Evolutionary conservation across 371 early-diverging fungal genomes (phyloP).

Genomic region (Blastocladiella emersonii): DNA sequence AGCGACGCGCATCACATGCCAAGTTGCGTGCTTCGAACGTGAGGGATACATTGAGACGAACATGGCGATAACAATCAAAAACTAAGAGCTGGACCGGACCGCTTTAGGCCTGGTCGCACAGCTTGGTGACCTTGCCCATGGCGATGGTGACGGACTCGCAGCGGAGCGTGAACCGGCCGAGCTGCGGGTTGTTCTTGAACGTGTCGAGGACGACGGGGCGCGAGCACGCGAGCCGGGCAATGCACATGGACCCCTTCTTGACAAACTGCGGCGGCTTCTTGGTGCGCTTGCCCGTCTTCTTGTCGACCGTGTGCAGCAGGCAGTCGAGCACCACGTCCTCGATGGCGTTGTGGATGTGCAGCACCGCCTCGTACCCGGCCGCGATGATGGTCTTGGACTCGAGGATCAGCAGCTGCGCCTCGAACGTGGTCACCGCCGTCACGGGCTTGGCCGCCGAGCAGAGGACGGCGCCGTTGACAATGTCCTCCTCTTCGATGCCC

Average conservation of each 20-base stretch:
- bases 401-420: conserved; percentile 75
- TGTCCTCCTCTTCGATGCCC: conserved; percentile 88
- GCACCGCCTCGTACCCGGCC: conserved; percentile 80
- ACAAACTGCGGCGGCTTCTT: conserved; percentile 80
- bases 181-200: conserved; percentile 73
- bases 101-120: conserved; percentile 14
- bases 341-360: conserved; percentile 75
- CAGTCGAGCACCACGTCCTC: conserved; percentile 72
- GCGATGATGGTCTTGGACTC: conserved; percentile 91
- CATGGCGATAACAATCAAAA: too few species aligned
- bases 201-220: conserved; percentile 74
- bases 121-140: conserved; percentile 81
- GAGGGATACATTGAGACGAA: too few species aligned
- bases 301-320: conserved; percentile 79
- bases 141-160: conserved; percentile 94
- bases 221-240: conserved; percentile 65
- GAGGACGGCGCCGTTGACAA: conserved; percentile 73
- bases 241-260: conserved; percentile 69
- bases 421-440: conserved; percentile 56
- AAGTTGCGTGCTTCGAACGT: too few species aligned
- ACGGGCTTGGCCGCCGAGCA: conserved; percentile 66
- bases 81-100: too few species aligned
- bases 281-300: conserved; percentile 69
- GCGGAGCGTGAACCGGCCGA: conserved; percentile 92
- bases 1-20: too few species aligned